A percentile compares a stretch with the other conserved stretches of the same genome.
These are phyloP conservation scores for Candida nonsorbophila DNA, from an alignment of 805 yeast genomes.

Conservation along the genomic window DNA sequence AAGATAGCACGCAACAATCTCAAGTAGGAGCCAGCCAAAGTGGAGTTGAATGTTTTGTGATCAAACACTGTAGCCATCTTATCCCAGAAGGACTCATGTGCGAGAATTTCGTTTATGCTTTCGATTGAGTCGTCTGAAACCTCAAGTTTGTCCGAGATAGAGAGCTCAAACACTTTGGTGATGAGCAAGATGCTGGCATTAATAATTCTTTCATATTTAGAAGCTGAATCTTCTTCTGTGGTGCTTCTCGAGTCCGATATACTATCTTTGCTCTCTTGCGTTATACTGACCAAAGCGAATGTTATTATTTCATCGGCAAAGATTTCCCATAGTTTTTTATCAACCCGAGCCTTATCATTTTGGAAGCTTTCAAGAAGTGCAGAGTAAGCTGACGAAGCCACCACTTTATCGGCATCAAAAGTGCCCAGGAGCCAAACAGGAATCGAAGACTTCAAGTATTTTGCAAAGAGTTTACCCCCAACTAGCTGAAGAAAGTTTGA, in stretches of 20 bases:
- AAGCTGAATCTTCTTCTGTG: conserved; percentile 56
- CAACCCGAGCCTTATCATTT: conserved; percentile 44
- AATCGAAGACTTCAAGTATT: conserved; percentile 63
- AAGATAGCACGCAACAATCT: conserved; percentile 16
- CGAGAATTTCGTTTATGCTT: conserved; percentile 16
- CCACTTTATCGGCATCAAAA: conserved; percentile 65
- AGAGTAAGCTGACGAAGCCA: conserved; percentile 43
- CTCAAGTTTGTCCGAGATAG: conserved; percentile 10
- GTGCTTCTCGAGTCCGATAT: conserved; percentile 72
- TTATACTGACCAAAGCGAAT: conserved; percentile 47
- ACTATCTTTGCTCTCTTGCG: conserved; percentile 54
- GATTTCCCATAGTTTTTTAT: conserved; percentile 50
- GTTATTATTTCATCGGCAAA: conserved; percentile 54
- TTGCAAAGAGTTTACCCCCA: conserved; percentile 51
- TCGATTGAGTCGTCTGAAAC: conserved; percentile 7
- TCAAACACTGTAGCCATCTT: conserved; percentile 17
- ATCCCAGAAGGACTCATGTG: conserved; percentile 30
- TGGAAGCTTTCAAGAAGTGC: conserved; percentile 53
- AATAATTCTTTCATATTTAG: conserved; percentile 58
- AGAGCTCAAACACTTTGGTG: conserved; percentile 21
- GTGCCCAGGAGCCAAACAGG: conserved; percentile 71
- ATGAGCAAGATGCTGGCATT: conserved; percentile 47
- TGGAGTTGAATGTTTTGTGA: conserved; percentile 21
- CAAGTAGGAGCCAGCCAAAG: conserved; percentile 25
- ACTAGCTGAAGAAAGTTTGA: conserved; percentile 42